These are phyloP conservation scores for Globisporangium solare DNA, from an alignment of 352 stramenopile species.

Conservation along the genomic window DNA sequence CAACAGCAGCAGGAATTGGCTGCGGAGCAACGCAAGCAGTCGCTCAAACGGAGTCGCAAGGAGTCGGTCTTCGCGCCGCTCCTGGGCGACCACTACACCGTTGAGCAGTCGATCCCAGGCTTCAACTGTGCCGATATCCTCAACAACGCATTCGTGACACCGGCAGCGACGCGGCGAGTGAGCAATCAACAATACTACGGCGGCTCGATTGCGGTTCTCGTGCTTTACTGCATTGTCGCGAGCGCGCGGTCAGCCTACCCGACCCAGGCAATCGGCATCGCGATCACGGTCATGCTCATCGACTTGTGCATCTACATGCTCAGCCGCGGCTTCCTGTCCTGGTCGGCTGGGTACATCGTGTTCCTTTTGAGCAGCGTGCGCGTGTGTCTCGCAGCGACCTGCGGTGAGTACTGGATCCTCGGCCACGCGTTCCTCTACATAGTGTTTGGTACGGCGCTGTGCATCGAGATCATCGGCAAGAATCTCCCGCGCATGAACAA, in stretches of 20 bases:
- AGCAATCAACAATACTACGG: slow-evolving; percentile 54
- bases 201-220: slow-evolving; percentile 38
- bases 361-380: slow-evolving; percentile 70
- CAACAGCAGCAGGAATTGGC: slow-evolving; percentile 8
- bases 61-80: slow-evolving; percentile 71
- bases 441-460: slow-evolving; percentile 71
- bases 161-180: slow-evolving; percentile 34
- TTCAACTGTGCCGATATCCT: slow-evolving; percentile 73
- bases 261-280: slow-evolving; percentile 55
- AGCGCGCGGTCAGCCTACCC: slow-evolving; percentile 49
- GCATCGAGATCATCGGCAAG: slow-evolving; percentile 76
- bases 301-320: slow-evolving; percentile 78
- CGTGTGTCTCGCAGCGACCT: slow-evolving; percentile 64
- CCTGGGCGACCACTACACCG: slow-evolving; percentile 73
- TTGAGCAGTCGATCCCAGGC: slow-evolving; percentile 70
- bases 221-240: slow-evolving; percentile 60
- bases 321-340: slow-evolving; percentile 55
- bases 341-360: slow-evolving; percentile 78
- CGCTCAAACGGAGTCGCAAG: slow-evolving; percentile 32
- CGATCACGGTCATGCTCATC: slow-evolving; percentile 59
- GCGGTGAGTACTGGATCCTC: slow-evolving; percentile 75
- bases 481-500: slow-evolving; percentile 80
- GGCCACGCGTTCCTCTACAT: slow-evolving; percentile 78
- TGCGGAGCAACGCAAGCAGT: slow-evolving; percentile 6
- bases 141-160: slow-evolving; percentile 74